Base-by-base conservation (phyloP, 176 grass and related monocot species). In the Oryza coarctata region DNA sequence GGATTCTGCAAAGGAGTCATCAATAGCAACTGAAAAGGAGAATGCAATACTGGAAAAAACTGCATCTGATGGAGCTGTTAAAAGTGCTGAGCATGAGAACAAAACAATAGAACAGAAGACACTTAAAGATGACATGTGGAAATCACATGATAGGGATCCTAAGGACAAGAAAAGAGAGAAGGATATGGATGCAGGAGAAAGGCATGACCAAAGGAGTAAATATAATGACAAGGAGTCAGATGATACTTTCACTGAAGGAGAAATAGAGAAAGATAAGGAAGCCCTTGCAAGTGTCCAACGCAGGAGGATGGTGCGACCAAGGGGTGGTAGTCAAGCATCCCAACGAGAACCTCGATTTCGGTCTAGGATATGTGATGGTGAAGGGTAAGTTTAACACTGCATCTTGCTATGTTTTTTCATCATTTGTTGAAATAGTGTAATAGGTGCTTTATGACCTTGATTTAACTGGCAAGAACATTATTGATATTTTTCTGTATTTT, bases 251-350 rank as follows among this genome's bases (percentile, higher is more conserved):
- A 68, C 78, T 33, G 89, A 87, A 77, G 92, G 78, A 22, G 95
- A 94, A 86, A 70, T 66, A 55, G 95, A 98, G 62, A 98, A 98
- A 81, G 92, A 94, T 40, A 93, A 98, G 76, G 92, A 94, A 69
- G 75, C 32, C 61, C 94, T 92, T 86, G 86, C 88, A 83, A 89
- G 79, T 80, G 72, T 89, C 22, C 92, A 93, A 63, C 75, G 88
- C 35, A 87, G 75, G 84, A 92, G 88, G 40, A 85, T 94, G 83
- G 65, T 85, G 9, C 78, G 86, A 35, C 58, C 94, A 29, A 94
- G 88, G 70, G 92, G 82, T 35, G 87, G 83, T 79, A 67, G 88
- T 81, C 90, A 94, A 86, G 69, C 79, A 45, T 69, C 92, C 58
- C 92, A 93, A 64, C 86, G 81, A 41, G 92, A 98, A 74, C 88